Conservation (phyloP, 108 stramenopile genomes). For the Cyclotella kingstonii region DNA sequence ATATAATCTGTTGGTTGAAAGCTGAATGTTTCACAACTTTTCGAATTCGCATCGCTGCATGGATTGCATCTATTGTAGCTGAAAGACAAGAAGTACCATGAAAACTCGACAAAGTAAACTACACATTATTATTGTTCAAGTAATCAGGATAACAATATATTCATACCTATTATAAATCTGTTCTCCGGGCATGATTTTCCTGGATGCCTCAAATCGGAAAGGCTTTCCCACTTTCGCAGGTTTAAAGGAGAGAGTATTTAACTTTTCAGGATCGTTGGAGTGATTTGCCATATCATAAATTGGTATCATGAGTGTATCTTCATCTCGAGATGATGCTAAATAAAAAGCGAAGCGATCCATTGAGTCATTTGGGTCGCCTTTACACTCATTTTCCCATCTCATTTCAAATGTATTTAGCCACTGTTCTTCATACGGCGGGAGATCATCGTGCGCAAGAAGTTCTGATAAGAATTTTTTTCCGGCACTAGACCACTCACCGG, state of each 20-base stretch:
- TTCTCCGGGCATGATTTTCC: slow-evolving; percentile 32
- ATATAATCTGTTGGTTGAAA: slow-evolving; percentile 24
- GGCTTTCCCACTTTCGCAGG: slow-evolving; percentile 15
- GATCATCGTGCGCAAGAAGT: slow-evolving; percentile 11
- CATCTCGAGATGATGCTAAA: slow-evolving; percentile 24
- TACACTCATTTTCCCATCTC: slow-evolving; percentile 16
- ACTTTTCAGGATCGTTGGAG: slow-evolving; percentile 35
- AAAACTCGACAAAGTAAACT: background rate
- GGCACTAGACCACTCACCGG: slow-evolving; percentile 31
- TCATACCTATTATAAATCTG: slow-evolving; percentile 34
- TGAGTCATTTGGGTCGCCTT: slow-evolving; percentile 19
- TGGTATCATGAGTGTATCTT: slow-evolving; percentile 41
- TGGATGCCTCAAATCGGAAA: slow-evolving; percentile 32
- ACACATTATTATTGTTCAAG: too few species aligned
- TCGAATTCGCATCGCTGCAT: slow-evolving; percentile 20
- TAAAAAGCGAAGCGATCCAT: slow-evolving; percentile 19
- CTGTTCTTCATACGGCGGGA: slow-evolving; percentile 31
- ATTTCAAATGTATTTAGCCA: slow-evolving; percentile 11
- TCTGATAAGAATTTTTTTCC: slow-evolving; percentile 23
- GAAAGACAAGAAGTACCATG: background rate
- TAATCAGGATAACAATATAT: background rate
- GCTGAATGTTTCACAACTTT: slow-evolving; percentile 36
- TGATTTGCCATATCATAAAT: slow-evolving; percentile 53
- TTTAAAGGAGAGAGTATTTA: slow-evolving; percentile 40
- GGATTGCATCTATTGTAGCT: slow-evolving; percentile 44